Evolutionary conservation across 257 asterid genomes (phyloP), one percentile per base, ranked within the genome.

Genomic region (Nicotiana attenuata): DNA sequence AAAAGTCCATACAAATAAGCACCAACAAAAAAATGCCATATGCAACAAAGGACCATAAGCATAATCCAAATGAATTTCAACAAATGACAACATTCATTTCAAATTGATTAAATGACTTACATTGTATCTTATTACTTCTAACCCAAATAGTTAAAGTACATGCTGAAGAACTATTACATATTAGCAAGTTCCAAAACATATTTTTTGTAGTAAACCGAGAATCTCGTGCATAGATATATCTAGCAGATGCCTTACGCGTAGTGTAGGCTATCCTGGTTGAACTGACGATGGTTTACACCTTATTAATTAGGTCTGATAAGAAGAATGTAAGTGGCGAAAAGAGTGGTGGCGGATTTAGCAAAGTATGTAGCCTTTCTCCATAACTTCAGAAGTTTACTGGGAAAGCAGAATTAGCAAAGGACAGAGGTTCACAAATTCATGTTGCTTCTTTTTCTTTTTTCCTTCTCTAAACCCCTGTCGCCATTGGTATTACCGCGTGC

Each of bases 321-420:
- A 29, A 29, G 31, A 29, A 29, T 29, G 31, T 29, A 29, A 29
- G 31, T 29, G 31, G 31, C 31, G 31, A 29, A 29, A 89, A 89
- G 89, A 88, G 85, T 61, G 88, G 82, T 57, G 97, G 94, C 20
- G 99, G 97, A 75, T 94, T 96, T 88, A 89, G 97, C 85, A 94
- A 94, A 87, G n/a, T 89, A 83, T 92, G 97, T 82, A 87, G 91
- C 84, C 99, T 96, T 80, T 96, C 98, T 29, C 97, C 98, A 3
- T 90, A 91, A 82, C 98, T 96, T 89, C 93, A 94, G 88, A 90
- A 93, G 65, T 90, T 96, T 88, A 92, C 93, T 22, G 98, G 99
- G 82, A 80, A 31, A n/a, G 87, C 94, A 31, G 93, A 96, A 87
- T 82, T 96, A 87, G 92, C 98, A 80, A 88, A n/a, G 99, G 84